phyloP scores from a whole-genome alignment of 257 asterid genomes.

The Cruciata laevipes region DNA sequence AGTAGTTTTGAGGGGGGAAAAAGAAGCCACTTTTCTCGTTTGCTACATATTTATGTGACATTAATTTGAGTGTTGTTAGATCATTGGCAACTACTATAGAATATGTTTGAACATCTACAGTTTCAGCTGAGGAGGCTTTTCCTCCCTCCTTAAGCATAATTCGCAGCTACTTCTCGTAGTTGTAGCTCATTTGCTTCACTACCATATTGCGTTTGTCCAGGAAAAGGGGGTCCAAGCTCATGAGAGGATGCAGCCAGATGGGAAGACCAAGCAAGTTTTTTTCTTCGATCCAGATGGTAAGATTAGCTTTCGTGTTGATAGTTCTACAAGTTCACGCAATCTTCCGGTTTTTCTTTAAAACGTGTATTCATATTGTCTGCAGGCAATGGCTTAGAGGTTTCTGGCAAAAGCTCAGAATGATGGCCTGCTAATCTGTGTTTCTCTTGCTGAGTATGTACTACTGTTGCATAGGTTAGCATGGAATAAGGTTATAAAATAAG shows the following conservation, averaged over 20 bases:
- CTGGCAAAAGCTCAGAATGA: slow-evolving; percentile 36
- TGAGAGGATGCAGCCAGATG: slow-evolving; percentile 54
- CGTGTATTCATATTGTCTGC: slow-evolving; percentile 15
- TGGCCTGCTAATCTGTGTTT: slow-evolving; percentile 5
- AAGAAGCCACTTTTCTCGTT: not conserved
- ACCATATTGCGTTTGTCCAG: slow-evolving; percentile 22
- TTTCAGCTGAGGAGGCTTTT: not conserved
- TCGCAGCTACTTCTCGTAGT: not conserved
- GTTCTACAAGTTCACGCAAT: not conserved
- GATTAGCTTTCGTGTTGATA: slow-evolving; percentile 5
- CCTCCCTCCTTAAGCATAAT: not conserved
- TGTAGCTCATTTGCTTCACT: not conserved
- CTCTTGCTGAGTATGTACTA: not conserved
- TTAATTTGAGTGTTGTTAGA: not conserved
- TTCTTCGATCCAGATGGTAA: slow-evolving; percentile 97
- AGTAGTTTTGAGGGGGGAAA: no score
- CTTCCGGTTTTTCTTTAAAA: not conserved
- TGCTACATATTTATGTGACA: not conserved
- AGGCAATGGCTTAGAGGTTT: slow-evolving; percentile 88
- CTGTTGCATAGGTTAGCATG: not conserved
- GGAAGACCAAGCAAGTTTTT: slow-evolving; percentile 71
- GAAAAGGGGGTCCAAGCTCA: slow-evolving; percentile 61
- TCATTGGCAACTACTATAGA: not conserved
- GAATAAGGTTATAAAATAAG: not conserved
- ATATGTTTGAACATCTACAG: not conserved